These are phyloP conservation scores for Decorospora gaudefroyi DNA, from an alignment of 2,329 filamentous ascomycete genomes.

Conservation along the genomic window DNA sequence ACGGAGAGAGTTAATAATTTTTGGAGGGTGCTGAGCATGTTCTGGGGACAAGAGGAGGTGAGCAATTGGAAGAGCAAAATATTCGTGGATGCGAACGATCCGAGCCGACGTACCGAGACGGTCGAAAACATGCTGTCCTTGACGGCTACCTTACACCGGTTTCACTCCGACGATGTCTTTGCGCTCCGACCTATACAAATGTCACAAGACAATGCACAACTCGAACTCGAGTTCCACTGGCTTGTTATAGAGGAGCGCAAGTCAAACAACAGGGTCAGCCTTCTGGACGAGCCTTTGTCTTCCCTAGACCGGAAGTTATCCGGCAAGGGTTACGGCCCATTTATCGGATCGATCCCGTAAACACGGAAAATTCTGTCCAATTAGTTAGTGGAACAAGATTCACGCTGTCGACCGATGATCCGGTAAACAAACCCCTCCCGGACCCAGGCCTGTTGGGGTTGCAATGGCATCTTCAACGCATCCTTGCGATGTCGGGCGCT, in stretches of 20 bases:
- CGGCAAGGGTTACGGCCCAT: slow-evolving; percentile 1
- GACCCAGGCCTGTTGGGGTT: slow-evolving; percentile 23
- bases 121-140: slow-evolving; percentile 25
- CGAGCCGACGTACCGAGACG: slow-evolving; percentile 15
- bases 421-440: slow-evolving; percentile 18
- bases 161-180: slow-evolving; percentile 19
- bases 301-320: neutral
- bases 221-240: slow-evolving; percentile 28
- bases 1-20: slow-evolving; percentile 9
- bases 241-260: slow-evolving; percentile 16
- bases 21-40: slow-evolving; percentile 12
- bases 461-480: slow-evolving; percentile 27
- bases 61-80: slow-evolving; percentile 8
- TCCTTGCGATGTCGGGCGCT: slow-evolving; percentile 26
- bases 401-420: slow-evolving; percentile 23
- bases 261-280: slow-evolving; percentile 7
- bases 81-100: slow-evolving; percentile 3
- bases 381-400: slow-evolving; percentile 19
- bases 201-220: slow-evolving; percentile 23
- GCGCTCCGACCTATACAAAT: slow-evolving; percentile 24
- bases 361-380: neutral
- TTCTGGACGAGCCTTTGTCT: slow-evolving; percentile 5
- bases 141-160: slow-evolving; percentile 18
- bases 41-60: slow-evolving; percentile 13
- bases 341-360: neutral